Percentiles rank a stretch among this genome's conserved stretches.
These are phyloP conservation scores for Boletus pseudo-olivaceus DNA, from an alignment of 768 basidiomycete species.

Conservation along the genomic window DNA sequence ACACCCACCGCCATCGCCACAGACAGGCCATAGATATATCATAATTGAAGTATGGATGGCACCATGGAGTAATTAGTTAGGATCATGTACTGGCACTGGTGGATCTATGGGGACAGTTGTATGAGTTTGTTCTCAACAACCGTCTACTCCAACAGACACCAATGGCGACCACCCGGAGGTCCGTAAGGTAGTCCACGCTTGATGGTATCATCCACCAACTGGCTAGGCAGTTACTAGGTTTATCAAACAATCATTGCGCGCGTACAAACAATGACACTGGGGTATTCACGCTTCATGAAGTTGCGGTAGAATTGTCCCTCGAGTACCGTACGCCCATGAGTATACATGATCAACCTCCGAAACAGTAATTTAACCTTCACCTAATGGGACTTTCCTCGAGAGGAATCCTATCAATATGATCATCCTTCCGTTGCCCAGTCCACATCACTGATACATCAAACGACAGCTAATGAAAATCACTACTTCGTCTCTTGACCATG, in stretches of 20 bases:
- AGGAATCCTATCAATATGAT: neutral
- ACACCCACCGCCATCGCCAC: neutral
- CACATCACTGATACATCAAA: constrained; percentile 8
- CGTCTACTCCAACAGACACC: neutral
- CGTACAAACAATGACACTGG: too few relatives aligned
- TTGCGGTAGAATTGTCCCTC: neutral
- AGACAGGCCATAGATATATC: neutral
- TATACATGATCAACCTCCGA: neutral
- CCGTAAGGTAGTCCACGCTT: neutral
- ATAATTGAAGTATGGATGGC: neutral
- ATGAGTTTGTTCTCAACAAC: neutral
- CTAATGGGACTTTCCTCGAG: neutral
- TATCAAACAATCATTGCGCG: neutral
- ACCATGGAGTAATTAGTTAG: neutral
- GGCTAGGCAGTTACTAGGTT: neutral
- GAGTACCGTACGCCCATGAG: neutral
- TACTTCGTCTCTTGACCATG: neutral
- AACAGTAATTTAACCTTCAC: neutral
- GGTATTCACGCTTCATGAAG: neutral
- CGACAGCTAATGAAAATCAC: neutral
- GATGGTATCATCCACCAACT: neutral
- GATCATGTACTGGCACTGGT: neutral
- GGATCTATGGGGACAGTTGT: neutral
- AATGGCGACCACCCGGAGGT: neutral
- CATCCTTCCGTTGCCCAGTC: neutral